Evolutionary conservation across 2,329 filamentous ascomycete genomes (phyloP).

Genomic region (Ophioceras dolichostomum): DNA sequence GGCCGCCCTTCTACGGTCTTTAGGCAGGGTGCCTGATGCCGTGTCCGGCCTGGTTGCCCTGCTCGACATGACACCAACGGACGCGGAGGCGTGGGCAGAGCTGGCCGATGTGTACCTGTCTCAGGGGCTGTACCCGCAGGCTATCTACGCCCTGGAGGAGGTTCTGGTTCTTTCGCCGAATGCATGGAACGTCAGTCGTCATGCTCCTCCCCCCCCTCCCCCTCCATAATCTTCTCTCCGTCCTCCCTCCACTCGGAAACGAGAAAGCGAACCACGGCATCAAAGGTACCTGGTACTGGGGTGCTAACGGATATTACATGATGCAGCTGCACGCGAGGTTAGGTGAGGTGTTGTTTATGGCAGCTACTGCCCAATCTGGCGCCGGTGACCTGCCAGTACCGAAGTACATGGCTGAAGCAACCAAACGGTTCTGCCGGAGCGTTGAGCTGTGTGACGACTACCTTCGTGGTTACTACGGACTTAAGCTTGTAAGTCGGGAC

Average conservation of each 20-base stretch:
- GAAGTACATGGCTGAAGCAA: slow-evolving; percentile 54
- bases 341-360: slow-evolving; percentile 72
- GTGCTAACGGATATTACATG: slow-evolving; percentile 12
- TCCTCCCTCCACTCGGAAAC: too few relatives aligned
- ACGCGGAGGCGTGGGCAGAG: slow-evolving; percentile 90
- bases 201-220: too few relatives aligned
- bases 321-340: slow-evolving; percentile 73
- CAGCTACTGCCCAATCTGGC: slow-evolving; percentile 30
- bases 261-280: too few relatives aligned
- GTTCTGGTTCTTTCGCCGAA: slow-evolving; percentile 78
- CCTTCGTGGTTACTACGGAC: slow-evolving; percentile 80
- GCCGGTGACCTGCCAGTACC: slow-evolving; percentile 23
- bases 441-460: slow-evolving; percentile 92
- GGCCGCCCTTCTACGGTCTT: slow-evolving; percentile 64
- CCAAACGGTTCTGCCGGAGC: slow-evolving; percentile 80
- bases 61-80: slow-evolving; percentile 74
- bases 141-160: slow-evolving; percentile 82
- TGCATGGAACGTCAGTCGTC: slow-evolving; percentile 84
- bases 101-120: slow-evolving; percentile 75
- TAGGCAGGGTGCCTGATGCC: slow-evolving; percentile 60
- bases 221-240: too few relatives aligned
- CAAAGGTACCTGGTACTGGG: too few relatives aligned
- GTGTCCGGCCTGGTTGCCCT: slow-evolving; percentile 62
- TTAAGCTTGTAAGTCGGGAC: slow-evolving; percentile 54
- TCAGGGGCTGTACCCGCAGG: slow-evolving; percentile 69